phyloP scores from a whole-genome alignment of 176 grass and related monocot species.

The Aegilops tauschii region DNA sequence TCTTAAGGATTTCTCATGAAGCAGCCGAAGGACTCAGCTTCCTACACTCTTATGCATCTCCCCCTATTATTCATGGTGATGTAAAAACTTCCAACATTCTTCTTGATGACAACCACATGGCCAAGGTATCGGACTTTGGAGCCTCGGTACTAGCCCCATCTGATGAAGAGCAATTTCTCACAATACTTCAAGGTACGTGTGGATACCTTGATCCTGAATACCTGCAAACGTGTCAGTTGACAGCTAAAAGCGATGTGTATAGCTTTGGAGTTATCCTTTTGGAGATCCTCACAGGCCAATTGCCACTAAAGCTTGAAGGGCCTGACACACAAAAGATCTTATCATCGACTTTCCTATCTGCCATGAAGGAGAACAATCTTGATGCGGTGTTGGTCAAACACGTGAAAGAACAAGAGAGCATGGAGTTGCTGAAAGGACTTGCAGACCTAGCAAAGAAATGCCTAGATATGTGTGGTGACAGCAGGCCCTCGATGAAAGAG shows the following conservation, averaged over 20 bases:
- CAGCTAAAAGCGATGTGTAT: neutral
- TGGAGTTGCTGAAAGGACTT: neutral
- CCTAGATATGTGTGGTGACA: neutral
- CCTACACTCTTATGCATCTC: neutral
- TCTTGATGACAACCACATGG: neutral
- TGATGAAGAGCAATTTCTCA: neutral
- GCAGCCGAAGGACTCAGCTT: neutral
- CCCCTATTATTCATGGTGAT: neutral
- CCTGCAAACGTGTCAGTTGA: neutral
- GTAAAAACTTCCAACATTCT: neutral
- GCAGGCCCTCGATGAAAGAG: neutral
- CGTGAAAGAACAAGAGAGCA: neutral
- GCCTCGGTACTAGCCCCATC: neutral
- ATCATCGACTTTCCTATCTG: neutral
- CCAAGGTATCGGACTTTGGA: neutral
- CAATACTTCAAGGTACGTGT: neutral
- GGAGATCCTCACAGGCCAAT: neutral
- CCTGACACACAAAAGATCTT: neutral
- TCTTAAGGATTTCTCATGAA: neutral
- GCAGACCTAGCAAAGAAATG: neutral
- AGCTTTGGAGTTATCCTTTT: neutral
- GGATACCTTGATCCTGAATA: neutral
- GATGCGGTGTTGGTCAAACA: neutral
- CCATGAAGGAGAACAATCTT: neutral
- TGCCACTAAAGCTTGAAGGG: neutral